These are phyloP conservation scores for Alternaria sp. DNA, from an alignment of 2,329 filamentous ascomycete genomes.

Conservation along the genomic window DNA sequence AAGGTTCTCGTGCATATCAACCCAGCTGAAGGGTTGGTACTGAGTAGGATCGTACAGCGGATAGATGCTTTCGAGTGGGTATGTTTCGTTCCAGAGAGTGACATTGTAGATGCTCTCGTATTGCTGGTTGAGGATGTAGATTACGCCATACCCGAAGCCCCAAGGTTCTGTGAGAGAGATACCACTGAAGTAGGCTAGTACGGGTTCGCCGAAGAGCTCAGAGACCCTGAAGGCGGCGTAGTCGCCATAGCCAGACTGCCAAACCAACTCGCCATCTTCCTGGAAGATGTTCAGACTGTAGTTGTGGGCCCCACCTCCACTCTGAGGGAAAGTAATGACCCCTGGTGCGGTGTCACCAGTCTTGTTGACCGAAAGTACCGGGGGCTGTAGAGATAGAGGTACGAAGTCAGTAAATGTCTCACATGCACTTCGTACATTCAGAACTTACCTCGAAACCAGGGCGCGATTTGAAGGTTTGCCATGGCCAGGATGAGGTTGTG, in stretches of 20 bases:
- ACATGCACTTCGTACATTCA: too few species aligned
- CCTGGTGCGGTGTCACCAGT: slow-evolving; percentile 2
- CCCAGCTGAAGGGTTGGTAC: slow-evolving; percentile 9
- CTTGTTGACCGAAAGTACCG: slow-evolving; percentile 6
- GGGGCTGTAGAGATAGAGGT: background rate
- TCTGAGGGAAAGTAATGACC: slow-evolving; percentile 8
- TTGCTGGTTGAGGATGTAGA: slow-evolving; percentile 1
- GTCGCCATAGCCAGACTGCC: background rate
- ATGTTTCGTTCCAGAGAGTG: background rate
- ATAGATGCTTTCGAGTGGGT: slow-evolving; percentile 1
- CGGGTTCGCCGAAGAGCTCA: slow-evolving; percentile 1
- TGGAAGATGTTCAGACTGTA: slow-evolving; percentile 11
- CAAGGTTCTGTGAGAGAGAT: background rate
- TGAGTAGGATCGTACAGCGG: slow-evolving; percentile 11
- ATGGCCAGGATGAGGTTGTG: slow-evolving; percentile 6
- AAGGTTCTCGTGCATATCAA: slow-evolving; percentile 17
- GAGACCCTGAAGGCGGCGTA: slow-evolving; percentile 1
- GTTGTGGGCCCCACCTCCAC: slow-evolving; percentile 7
- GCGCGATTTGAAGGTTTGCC: slow-evolving; percentile 13
- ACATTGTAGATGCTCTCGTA: slow-evolving; percentile 4
- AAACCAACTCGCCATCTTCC: slow-evolving; percentile 2
- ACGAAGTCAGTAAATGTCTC: too few species aligned
- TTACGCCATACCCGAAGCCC: slow-evolving; percentile 1
- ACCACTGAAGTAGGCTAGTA: background rate
- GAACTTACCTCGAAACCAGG: background rate